Percentiles rank a stretch among this genome's conserved stretches.
Evolutionary conservation across 495 filamentous ascomycete species (phyloP).

Genomic region (Talaromyces ruber): DNA sequence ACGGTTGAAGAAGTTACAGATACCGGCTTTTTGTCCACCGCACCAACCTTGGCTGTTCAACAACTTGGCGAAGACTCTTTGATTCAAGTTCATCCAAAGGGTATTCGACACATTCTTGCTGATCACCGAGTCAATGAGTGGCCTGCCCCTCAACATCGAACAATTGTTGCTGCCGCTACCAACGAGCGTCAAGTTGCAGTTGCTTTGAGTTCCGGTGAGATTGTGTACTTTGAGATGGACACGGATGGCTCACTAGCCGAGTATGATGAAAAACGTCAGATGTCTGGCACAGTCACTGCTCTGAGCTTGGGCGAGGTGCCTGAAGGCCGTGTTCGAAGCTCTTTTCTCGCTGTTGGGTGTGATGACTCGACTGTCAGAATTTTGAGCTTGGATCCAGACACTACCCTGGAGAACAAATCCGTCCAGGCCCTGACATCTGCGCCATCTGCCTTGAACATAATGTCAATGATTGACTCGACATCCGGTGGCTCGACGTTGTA

Average conservation of each 20-base stretch:
- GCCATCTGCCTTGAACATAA: conserved; percentile 84
- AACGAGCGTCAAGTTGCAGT: conserved; percentile 92
- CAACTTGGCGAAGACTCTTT: conserved; percentile 89
- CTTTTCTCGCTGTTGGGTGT: conserved; percentile 91
- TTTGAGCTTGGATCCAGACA: conserved; percentile 80
- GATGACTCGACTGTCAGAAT: conserved; percentile 95
- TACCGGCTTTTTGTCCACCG: conserved; percentile 79
- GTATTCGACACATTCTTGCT: conserved; percentile 80
- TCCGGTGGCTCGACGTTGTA: conserved; percentile 73
- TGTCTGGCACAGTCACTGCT: conserved; percentile 92
- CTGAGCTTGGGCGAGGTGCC: conserved; percentile 91
- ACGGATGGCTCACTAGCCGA: conserved; percentile 82
- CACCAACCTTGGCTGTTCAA: conserved; percentile 84
- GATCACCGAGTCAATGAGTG: conserved; percentile 85
- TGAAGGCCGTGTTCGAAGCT: conserved; percentile 74
- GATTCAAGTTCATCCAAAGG: conserved; percentile 90
- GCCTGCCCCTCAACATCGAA: conserved; percentile 85
- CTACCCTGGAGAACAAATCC: conserved; percentile 82
- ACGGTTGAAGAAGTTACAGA: conserved; percentile 93
- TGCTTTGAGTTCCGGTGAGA: conserved; percentile 88
- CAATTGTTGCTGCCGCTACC: conserved; percentile 90
- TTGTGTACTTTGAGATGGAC: conserved; percentile 97
- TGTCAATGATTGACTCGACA: conserved; percentile 87
- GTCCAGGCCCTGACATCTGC: conserved; percentile 88
- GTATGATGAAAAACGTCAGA: conserved; percentile 90